A percentile compares a stretch with the other conserved stretches of the same genome.
Conservation (phyloP, 2,329 filamentous ascomycete species). For the Pseudopyrenochaeta lycopersici region DNA sequence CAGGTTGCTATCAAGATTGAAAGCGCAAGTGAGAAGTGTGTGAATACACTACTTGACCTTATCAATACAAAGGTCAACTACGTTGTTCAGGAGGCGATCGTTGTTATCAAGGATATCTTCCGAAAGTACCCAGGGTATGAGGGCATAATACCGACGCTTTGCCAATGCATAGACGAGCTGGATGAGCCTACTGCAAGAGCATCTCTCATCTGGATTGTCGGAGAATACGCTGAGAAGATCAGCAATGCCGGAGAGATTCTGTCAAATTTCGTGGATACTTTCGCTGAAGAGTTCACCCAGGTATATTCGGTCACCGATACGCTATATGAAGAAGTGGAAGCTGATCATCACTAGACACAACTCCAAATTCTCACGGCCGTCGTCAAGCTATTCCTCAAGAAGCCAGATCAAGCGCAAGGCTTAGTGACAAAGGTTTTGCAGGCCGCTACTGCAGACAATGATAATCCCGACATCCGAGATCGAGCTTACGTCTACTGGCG, state of each 20-base stretch:
- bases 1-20: constrained; percentile 99
- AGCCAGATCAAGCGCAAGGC: constrained; percentile 88
- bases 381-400: constrained; percentile 97
- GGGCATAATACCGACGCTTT: constrained; percentile 95
- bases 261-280: constrained; percentile 88
- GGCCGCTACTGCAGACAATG: constrained; percentile 89
- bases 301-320: constrained; percentile 56
- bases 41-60: constrained; percentile 89
- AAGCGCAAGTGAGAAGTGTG: constrained; percentile 91
- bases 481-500: constrained; percentile 99
- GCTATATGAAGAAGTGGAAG: background rate
- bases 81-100: constrained; percentile 95
- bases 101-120: constrained; percentile 99
- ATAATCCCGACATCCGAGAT: constrained; percentile 97
- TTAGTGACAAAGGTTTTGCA: constrained; percentile 96
- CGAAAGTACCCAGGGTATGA: constrained; percentile 98
- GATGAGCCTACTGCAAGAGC: constrained; percentile 93
- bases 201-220: constrained; percentile 97
- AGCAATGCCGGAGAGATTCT: constrained; percentile 97
- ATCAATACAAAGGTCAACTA: constrained; percentile 99
- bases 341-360: constrained; percentile 75
- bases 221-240: constrained; percentile 99
- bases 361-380: constrained; percentile 96
- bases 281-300: constrained; percentile 96
- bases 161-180: constrained; percentile 94